Evolutionary conservation across 192 early-diverging fungal species (phyloP).

Genomic region (Radiomyces spectabilis): DNA sequence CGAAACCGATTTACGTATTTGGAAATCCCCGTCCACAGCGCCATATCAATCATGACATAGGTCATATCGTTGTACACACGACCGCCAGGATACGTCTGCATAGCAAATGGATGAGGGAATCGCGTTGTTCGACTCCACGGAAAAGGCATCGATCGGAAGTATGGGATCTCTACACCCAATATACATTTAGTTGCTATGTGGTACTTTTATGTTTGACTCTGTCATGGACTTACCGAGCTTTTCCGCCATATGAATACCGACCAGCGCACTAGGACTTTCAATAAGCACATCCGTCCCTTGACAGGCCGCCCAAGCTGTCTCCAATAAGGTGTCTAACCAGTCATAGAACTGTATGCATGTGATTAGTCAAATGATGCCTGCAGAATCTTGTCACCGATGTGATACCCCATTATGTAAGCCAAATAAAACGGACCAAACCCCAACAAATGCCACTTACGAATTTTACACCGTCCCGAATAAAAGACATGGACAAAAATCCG

Average conservation of each 20-base stretch:
- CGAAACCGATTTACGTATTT: constrained; percentile 53
- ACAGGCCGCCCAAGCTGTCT: constrained; percentile 45
- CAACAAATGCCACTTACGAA: no score
- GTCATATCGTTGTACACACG: constrained; percentile 55
- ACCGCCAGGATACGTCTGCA: constrained; percentile 32
- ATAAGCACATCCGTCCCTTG: constrained; percentile 58
- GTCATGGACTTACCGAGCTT: constrained; percentile 31
- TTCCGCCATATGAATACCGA: constrained; percentile 63
- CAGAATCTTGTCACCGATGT: no score
- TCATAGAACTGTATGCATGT: constrained; percentile 36
- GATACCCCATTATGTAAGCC: no score
- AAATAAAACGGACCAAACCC: no score
- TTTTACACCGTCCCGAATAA: constrained; percentile 45
- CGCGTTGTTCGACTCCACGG: constrained; percentile 61
- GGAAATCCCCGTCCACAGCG: constrained; percentile 54
- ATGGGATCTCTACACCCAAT: constrained; percentile 46
- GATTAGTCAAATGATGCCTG: background rate
- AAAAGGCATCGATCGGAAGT: constrained; percentile 61
- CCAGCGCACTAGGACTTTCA: constrained; percentile 56
- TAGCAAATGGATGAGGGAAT: constrained; percentile 64
- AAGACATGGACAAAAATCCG: constrained; percentile 57
- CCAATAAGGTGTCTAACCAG: constrained; percentile 56
- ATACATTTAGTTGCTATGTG: background rate
- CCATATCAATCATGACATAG: constrained; percentile 58
- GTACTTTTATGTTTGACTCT: background rate